Conservation (phyloP, 2,329 filamentous ascomycete genomes). For the Aspergillus amoenus region DNA sequence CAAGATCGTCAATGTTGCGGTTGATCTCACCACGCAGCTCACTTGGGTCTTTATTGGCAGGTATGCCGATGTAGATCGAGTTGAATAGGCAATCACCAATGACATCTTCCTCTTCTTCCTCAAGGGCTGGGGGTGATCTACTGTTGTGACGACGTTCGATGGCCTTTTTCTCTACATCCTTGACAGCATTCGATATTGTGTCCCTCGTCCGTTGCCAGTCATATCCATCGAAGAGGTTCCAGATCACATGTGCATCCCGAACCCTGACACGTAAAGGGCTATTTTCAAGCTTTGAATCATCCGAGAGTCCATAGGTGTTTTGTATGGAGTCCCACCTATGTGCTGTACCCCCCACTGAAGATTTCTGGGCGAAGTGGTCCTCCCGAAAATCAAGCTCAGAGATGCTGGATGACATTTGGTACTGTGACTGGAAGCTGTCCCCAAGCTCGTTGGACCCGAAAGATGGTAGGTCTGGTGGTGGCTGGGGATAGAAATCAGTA, state of each 20-base stretch:
- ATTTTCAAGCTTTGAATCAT: conserved; percentile 59
- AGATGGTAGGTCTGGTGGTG: conserved; percentile 37
- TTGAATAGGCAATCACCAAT: conserved; percentile 98
- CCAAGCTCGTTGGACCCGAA: conserved; percentile 42
- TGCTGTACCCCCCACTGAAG: conserved; percentile 63
- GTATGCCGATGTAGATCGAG: conserved; percentile 95
- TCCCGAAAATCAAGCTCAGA: conserved; percentile 71
- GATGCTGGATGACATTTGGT: conserved; percentile 56
- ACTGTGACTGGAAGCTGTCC: conserved; percentile 55
- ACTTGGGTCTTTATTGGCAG: conserved; percentile 78
- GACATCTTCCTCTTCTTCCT: conserved; percentile 74
- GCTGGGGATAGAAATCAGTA: conserved; percentile 55
- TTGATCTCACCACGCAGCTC: conserved; percentile 85
- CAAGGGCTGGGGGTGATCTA: conserved; percentile 52
- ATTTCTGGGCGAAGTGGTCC: conserved; percentile 69
- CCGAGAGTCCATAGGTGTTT: conserved; percentile 70
- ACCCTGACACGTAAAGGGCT: conserved; percentile 77
- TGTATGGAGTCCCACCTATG: conserved; percentile 77
- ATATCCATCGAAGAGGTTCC: conserved; percentile 97
- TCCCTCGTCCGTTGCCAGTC: conserved; percentile 90
- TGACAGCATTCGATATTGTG: conserved; percentile 81
- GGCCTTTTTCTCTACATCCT: conserved; percentile 80
- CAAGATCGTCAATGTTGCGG: conserved; percentile 78
- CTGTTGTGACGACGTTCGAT: conserved; percentile 69
- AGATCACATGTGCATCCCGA: conserved; percentile 88